Base-by-base conservation (phyloP, 805 yeast species). In the Candida namnaoensis region DNA sequence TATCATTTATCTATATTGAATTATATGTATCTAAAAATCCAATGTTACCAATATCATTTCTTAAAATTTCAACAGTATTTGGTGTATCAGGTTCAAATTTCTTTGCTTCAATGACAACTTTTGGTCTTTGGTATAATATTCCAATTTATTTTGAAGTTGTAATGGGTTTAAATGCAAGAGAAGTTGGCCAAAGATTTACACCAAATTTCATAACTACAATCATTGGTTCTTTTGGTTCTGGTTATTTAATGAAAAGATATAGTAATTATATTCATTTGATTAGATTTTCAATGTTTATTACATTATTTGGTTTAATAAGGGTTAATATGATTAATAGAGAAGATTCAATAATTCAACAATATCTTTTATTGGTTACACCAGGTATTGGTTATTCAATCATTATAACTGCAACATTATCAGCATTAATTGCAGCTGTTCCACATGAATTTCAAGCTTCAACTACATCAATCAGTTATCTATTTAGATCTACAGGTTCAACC, bases 361-460 rank as follows among this genome's bases (percentile, higher is more conserved):
- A 60, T 46, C 42, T 66, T 2, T 44, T 80, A 28, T 56, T 68
- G 26, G 45, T 72, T 4, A 59, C 74, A 3, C 77, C 82, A 3
- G 77, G 81, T 2, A 53, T 74, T 43, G 80, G 82, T 1, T 72
- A 72, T 47, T 62, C 85, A 1, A 68, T 75, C 3, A 66, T 80
- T 58, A 67, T 82, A 48, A 82, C 88, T 0, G 76, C 80, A 11
- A 80, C 87, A 0, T 64, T 82, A 37, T 59, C 82, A 23, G 76
- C 88, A 1, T 70, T 81, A 64, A 80, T 82, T 47, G 83, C 88
- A 2, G 78, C 88, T 1, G 88, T 79, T 9, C 87, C 88, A 2
- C 58, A 68, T 34, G 75, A 78, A 43, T 72, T 69, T 49, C 90
- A 82, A 54, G 82, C 85, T 2, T 68, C 82, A 26, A 76, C 82